Base-by-base conservation (phyloP, 371 early-diverging fungal genomes). In the Mucor plumbeus region DNA sequence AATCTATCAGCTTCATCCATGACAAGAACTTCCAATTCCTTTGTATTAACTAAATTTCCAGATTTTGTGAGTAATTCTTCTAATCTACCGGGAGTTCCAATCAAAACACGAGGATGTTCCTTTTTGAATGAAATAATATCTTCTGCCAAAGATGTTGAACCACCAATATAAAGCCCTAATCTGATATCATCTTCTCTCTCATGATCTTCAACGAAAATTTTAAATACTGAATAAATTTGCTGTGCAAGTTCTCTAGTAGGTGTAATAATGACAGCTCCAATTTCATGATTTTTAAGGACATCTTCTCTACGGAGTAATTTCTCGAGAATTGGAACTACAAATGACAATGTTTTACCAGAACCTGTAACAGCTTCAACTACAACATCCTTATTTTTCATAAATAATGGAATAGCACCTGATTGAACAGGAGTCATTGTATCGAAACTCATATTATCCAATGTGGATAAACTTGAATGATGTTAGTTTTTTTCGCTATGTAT, bases 301-400 rank as follows among this genome's bases (percentile, higher is more conserved):
- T 75, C 80, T 59, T 82, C 87, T 62, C 89, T 76, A 35, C 88
- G 79, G 53, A 88, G 68, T 8, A 97, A 80, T 71, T 94, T 90
- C 71, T 98, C 95, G 7, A 99, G 79, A 34, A 98, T 88, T 9
- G 99, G 99, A n/a, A 99, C 87, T 7, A 97, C 83, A 85, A 98
- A 99, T 0, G 99, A 90, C 15, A 99, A 81, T 0, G 99, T 99
- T 73, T 99, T 99, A 53, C 99, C 99, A 5, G 97, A 96, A n/a
- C 99, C 99, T 6, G 99, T 99, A 8, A 95, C 97, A 14, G 99
- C 99, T 77, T 98, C 97, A 0, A 97, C 99, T 11, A 99, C 94
- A 0, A 99, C 99, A 79, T 99, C 99, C 79, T 97, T 94, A 76
- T 95, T 92, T 65, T 88, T 89, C 85, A 94, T 80, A 68, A 94